Conservation (phyloP, 768 basidiomycete species). For the Cytidiella melzeri region DNA sequence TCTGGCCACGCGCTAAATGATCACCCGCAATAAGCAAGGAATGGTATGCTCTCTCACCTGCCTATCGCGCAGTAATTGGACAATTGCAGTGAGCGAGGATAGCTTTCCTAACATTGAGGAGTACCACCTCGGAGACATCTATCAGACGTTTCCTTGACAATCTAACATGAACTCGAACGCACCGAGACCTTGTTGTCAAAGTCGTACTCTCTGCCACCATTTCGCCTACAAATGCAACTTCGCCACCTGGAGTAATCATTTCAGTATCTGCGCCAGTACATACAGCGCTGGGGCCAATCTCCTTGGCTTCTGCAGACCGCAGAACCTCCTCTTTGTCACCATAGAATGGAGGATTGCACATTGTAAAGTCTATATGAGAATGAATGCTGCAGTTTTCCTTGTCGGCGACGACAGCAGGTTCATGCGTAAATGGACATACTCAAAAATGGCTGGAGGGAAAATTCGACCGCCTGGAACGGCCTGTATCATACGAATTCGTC, state of each 20-base stretch:
- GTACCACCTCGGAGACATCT: constrained; percentile 60
- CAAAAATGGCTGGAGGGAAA: constrained; percentile 30
- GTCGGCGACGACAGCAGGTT: constrained; percentile 31
- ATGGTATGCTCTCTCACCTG: constrained; percentile 28
- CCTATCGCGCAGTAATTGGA: constrained; percentile 43
- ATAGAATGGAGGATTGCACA: constrained; percentile 99
- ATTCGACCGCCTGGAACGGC: constrained; percentile 35
- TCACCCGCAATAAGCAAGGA: neutral
- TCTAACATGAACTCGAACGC: constrained; percentile 10
- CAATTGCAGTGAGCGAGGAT: constrained; percentile 61
- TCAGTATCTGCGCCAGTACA: constrained; percentile 86
- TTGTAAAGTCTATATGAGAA: constrained; percentile 52
- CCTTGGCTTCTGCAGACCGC: constrained; percentile 55
- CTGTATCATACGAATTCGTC: constrained; percentile 44
- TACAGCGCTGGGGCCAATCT: constrained; percentile 64
- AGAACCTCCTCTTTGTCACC: constrained; percentile 62
- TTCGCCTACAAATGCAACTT: constrained; percentile 63
- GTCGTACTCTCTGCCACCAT: constrained; percentile 74
- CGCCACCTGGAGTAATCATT: constrained; percentile 88
- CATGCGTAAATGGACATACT: neutral
- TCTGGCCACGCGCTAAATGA: constrained; percentile 34
- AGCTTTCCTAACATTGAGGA: constrained; percentile 90
- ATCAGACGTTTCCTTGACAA: no score
- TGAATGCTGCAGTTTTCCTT: neutral
- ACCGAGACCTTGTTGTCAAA: constrained; percentile 54